Percentiles rank a stretch among this genome's conserved stretches.
These are phyloP conservation scores for Suillus plorans DNA, from an alignment of 768 basidiomycete genomes.

Conservation along the genomic window DNA sequence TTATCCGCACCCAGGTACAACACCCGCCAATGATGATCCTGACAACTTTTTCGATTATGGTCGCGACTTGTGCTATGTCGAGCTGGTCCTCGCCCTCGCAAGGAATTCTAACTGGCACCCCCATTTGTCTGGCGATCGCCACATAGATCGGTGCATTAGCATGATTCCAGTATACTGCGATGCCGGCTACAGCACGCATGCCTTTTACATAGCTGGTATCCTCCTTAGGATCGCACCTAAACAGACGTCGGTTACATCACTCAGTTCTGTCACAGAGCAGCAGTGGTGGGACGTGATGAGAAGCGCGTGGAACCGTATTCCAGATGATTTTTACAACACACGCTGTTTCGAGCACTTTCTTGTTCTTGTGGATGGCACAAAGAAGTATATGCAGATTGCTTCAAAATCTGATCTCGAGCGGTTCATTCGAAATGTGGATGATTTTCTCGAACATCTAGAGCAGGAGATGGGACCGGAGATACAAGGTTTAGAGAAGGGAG, in stretches of 20 bases:
- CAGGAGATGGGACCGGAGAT: no score
- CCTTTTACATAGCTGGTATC: neutral
- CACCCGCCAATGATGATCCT: neutral
- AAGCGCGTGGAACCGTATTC: neutral
- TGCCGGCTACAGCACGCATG: neutral
- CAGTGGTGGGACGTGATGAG: neutral
- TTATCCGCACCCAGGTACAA: neutral
- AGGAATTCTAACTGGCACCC: neutral
- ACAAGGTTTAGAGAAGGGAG: neutral
- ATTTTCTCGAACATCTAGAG: neutral
- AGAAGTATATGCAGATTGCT: neutral
- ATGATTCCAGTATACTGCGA: neutral
- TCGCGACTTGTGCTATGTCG: neutral
- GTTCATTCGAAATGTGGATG: neutral
- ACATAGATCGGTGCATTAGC: neutral
- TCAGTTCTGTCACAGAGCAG: neutral
- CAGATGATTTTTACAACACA: neutral
- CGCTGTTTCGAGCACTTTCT: neutral
- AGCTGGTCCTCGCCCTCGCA: neutral
- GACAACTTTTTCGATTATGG: rapidly evolving
- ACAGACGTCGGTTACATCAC: neutral
- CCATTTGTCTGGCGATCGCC: neutral
- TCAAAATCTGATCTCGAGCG: neutral
- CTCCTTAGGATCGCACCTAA: neutral
- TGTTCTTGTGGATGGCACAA: neutral